Conservation (phyloP, 176 grass and related monocot genomes). For the Phragmites australis region DNA sequence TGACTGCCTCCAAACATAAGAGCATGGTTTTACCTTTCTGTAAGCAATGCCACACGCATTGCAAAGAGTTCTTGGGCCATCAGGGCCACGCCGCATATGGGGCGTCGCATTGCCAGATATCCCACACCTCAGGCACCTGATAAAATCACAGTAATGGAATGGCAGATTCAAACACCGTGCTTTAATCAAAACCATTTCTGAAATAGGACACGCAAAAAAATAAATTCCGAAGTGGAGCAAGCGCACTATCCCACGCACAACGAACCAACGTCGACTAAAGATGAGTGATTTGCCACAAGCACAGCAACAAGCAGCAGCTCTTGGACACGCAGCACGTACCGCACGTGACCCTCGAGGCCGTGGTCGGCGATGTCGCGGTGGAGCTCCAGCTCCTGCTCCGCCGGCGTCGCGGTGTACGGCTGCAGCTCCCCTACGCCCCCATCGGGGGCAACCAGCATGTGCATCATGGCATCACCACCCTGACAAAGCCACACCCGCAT, state of each 20-base stretch:
- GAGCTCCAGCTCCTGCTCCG: constrained; percentile 54
- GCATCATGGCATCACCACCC: constrained; percentile 63
- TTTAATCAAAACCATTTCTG: constrained; percentile 5
- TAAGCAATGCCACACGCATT: constrained; percentile 90
- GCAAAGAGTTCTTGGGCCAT: constrained; percentile 91
- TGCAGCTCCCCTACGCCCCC: constrained; percentile 49
- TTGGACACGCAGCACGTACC: constrained; percentile 40
- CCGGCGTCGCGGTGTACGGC: neutral
- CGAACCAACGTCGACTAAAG: neutral
- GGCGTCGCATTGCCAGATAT: constrained; percentile 76
- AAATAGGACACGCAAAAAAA: constrained; percentile 21
- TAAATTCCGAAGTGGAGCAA: constrained; percentile 18
- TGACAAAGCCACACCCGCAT: constrained; percentile 36
- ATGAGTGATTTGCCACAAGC: neutral
- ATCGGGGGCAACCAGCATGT: constrained; percentile 60
- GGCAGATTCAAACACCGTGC: neutral
- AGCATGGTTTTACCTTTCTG: constrained; percentile 58
- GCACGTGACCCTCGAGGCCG: constrained; percentile 54
- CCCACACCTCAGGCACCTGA: constrained; percentile 77
- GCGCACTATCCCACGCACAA: constrained; percentile 8
- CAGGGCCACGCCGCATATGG: constrained; percentile 88
- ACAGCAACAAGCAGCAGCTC: neutral
- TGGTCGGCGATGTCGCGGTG: constrained; percentile 45
- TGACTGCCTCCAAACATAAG: neutral
- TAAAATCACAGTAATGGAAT: constrained; percentile 31